A percentile compares a stretch with the other conserved stretches of the same genome.
Conservation (phyloP, 1,139 yeast species). For the Scheffersomyces segobiensis region DNA sequence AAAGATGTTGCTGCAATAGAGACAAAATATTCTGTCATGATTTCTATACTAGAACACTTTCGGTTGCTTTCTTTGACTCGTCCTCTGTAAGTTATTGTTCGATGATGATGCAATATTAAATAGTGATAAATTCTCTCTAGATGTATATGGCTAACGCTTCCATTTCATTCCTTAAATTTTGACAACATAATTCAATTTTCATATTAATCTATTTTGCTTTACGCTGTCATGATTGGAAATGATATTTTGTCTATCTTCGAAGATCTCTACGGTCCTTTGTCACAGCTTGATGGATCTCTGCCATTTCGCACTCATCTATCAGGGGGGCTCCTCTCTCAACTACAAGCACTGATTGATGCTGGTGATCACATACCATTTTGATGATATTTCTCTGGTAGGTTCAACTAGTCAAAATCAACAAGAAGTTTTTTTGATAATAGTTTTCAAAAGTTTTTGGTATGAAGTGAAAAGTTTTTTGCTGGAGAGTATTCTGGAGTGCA, state of each 20-base stretch:
- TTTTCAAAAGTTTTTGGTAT: not conserved
- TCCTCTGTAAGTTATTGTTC: not conserved
- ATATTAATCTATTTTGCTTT: not conserved
- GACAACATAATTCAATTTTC: too few species aligned
- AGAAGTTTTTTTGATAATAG: constrained; percentile 1
- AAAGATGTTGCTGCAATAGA: too few species aligned
- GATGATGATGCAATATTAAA: not conserved
- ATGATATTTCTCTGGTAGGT: constrained; percentile 24
- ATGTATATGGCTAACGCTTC: not conserved
- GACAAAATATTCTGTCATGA: not conserved
- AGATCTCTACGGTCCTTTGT: not conserved
- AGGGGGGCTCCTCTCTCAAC: not conserved
- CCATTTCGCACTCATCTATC: not conserved
- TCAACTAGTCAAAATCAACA: constrained; percentile 1
- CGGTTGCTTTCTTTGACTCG: not conserved
- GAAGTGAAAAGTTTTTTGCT: constrained; percentile 3
- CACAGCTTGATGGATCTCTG: not conserved
- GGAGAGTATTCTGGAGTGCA: constrained; percentile 3
- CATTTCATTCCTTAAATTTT: too few species aligned
- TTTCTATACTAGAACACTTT: not conserved
- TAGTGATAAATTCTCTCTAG: not conserved
- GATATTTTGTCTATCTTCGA: not conserved
- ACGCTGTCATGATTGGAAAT: not conserved
- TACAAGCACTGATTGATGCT: not conserved
- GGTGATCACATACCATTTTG: constrained; percentile 31